A percentile compares a stretch with the other conserved stretches of the same genome.
Evolutionary conservation across 495 filamentous ascomycete genomes (phyloP).

Genomic region (Annulohypoxylon nitens): DNA sequence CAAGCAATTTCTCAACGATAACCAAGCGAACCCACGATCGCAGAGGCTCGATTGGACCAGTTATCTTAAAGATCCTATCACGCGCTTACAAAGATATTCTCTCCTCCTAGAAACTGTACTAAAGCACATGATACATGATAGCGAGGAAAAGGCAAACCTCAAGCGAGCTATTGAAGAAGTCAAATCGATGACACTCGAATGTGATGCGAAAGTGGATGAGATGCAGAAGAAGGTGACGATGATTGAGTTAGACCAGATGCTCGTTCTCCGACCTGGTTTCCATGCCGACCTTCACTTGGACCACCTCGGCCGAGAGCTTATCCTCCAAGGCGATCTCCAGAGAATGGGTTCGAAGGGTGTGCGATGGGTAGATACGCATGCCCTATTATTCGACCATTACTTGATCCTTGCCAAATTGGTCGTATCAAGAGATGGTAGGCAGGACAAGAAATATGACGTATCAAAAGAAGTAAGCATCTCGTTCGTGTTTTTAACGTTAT

Average conservation of each 20-base stretch:
- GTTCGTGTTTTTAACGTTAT: not conserved
- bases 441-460: conserved; percentile 92
- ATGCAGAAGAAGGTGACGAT: conserved; percentile 92
- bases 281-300: conserved; percentile 90
- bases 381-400: conserved; percentile 96
- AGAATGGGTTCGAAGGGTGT: conserved; percentile 88
- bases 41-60: conserved; percentile 93
- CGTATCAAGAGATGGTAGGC: conserved; percentile 73
- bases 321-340: conserved; percentile 91
- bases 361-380: conserved; percentile 90
- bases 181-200: conserved; percentile 89
- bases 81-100: conserved; percentile 89
- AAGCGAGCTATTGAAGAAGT: conserved; percentile 94
- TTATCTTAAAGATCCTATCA: conserved; percentile 93
- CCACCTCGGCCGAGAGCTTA: conserved; percentile 89
- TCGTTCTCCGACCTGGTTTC: conserved; percentile 89
- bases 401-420: conserved; percentile 90
- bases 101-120: conserved; percentile 85
- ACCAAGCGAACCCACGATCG: conserved; percentile 81
- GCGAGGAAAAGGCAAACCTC: conserved; percentile 91
- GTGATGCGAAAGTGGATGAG: conserved; percentile 94
- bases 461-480: conserved; percentile 79
- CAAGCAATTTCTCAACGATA: conserved; percentile 83
- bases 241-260: conserved; percentile 82
- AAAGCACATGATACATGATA: conserved; percentile 84